Evolutionary conservation across 495 filamentous ascomycete species (phyloP).

Genomic region (Trichodelitschia bisporula): DNA sequence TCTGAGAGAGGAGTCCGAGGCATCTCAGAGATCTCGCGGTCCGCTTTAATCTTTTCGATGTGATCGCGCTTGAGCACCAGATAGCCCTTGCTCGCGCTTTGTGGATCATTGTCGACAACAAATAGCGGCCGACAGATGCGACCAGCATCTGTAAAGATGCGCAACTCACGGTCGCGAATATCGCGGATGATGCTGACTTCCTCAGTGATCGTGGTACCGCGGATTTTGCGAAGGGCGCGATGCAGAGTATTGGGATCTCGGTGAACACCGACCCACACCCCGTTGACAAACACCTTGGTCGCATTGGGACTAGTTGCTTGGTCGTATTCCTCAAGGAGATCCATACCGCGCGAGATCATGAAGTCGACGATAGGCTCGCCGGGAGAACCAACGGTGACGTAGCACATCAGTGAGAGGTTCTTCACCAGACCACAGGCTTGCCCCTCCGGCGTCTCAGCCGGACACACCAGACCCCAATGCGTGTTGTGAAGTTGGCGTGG

Average conservation of each 20-base stretch:
- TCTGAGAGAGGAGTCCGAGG: no score
- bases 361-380: conserved; percentile 80
- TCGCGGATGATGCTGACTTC: conserved; percentile 88
- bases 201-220: conserved; percentile 32
- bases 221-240: conserved; percentile 39
- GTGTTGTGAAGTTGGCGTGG: conserved; percentile 96
- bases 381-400: conserved; percentile 79
- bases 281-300: conserved; percentile 95
- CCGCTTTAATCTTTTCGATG: conserved; percentile 38
- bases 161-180: conserved; percentile 91
- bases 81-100: conserved; percentile 43
- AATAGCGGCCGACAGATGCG: conserved; percentile 83
- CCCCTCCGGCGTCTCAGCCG: conserved; percentile 92
- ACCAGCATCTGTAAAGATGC: conserved; percentile 92
- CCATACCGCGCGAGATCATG: conserved; percentile 86
- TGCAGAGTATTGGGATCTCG: conserved; percentile 62
- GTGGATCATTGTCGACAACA: conserved; percentile 56
- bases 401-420: conserved; percentile 94
- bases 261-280: conserved; percentile 89
- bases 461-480: conserved; percentile 95
- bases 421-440: conserved; percentile 98
- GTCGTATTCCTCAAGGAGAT: conserved; percentile 89
- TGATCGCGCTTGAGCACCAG: conserved; percentile 67
- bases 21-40: conserved; percentile 9
- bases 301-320: conserved; percentile 68